Evolutionary conservation across 2,329 filamentous ascomycete species (phyloP), one percentile per base, ranked within the genome.

Genomic region (Tricladium varicosporioides): DNA sequence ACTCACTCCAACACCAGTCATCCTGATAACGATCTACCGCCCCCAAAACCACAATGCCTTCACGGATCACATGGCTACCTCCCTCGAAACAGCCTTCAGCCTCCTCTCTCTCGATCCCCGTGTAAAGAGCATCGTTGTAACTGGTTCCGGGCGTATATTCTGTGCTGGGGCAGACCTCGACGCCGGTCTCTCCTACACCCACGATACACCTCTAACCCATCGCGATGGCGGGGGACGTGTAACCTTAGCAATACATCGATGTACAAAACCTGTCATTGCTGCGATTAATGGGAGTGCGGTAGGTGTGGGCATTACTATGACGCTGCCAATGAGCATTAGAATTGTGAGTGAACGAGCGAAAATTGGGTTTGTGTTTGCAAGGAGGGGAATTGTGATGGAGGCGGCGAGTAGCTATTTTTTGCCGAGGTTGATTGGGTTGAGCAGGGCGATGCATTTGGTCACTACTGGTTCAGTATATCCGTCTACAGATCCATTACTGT

Each of bases 321-420:
- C 82, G 31, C 74, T 86, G 3, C 77, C 83, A 1, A 79, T 78
- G 52, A 76, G 75, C 49, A 75, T 82, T 52, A 75, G 79, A 31
- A 57, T 87, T 60, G 82, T 76, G 43, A 83, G 81, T 62, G 69
- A 73, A 43, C 72, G 74, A 10, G 85, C 87, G 1, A 88, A 87
- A 67, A 81, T 91, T 60, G 88, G 88, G 52, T 89, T 91, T 68
- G 87, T 91, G 15, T 92, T 92, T 70, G 78, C 81, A 19, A 80
- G 87, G 22, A 79, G 88, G 45, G 88, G 88, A 1, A 78, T 92
- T 65, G 78, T 84, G 58, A 86, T 89, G 81, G 89, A 92, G 72
- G 87, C 86, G 0, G 86, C 82, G 67, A 84, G 80, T 51, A 86
- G 83, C 8, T 92, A 81, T 71, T 92, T 89, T 75, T 76, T 92